Conservation (phyloP, 1,284 basidiomycete species). For the Ustilago tritici region DNA sequence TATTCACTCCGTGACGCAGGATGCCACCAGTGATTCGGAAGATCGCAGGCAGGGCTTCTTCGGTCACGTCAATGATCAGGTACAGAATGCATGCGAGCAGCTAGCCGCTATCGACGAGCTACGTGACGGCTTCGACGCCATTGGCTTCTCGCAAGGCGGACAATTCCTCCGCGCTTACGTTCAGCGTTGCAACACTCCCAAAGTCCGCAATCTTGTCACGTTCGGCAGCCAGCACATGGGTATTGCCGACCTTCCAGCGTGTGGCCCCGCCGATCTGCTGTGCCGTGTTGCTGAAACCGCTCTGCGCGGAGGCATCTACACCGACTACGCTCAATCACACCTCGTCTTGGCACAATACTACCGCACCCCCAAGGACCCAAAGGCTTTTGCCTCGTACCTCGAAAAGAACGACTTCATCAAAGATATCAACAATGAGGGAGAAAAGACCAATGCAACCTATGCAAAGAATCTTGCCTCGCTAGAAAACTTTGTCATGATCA, state of each 20-base stretch:
- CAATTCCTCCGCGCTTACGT: constrained; percentile 91
- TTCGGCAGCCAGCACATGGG: constrained; percentile 73
- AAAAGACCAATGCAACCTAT: constrained; percentile 57
- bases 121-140: constrained; percentile 73
- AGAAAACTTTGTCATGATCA: constrained; percentile 69
- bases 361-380: constrained; percentile 77
- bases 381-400: constrained; percentile 80
- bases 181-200: constrained; percentile 78
- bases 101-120: constrained; percentile 79
- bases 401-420: constrained; percentile 74
- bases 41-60: constrained; percentile 84
- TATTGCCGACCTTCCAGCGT: constrained; percentile 82
- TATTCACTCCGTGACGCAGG: constrained; percentile 78
- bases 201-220: constrained; percentile 78
- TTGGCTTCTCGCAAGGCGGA: constrained; percentile 72
- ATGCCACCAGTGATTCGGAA: constrained; percentile 77
- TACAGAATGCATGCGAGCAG: constrained; percentile 78
- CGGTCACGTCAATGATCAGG: constrained; percentile 81
- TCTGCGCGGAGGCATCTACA: constrained; percentile 82
- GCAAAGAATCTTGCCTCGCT: constrained; percentile 60
- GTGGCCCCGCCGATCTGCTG: constrained; percentile 75
- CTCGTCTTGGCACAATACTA: constrained; percentile 87
- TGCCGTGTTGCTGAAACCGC: constrained; percentile 77
- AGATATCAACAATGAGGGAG: constrained; percentile 70
- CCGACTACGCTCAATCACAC: constrained; percentile 68